Percentiles rank a stretch among this genome's conserved stretches.
Conservation (phyloP, 2,329 filamentous ascomycete genomes). For the Pseudocercospora ulei region DNA sequence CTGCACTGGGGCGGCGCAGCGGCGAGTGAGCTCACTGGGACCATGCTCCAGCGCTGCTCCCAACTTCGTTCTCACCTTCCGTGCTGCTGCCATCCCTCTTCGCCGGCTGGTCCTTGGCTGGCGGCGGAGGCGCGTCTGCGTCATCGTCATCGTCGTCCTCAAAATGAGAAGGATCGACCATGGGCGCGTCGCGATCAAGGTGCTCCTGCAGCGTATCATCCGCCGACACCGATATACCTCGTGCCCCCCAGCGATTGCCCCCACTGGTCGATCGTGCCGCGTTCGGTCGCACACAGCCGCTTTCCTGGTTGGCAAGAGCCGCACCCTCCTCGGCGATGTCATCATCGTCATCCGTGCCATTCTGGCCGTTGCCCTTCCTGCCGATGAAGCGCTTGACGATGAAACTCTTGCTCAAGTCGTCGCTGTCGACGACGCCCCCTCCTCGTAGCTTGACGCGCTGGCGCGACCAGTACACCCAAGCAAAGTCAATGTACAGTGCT, state of each 20-base stretch:
- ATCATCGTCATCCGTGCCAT: constrained; percentile 38
- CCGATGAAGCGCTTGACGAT: constrained; percentile 70
- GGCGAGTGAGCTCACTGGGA: constrained; percentile 9
- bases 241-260: constrained; percentile 48
- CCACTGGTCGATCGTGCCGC: constrained; percentile 21
- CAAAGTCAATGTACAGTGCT: constrained; percentile 82
- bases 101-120: constrained; percentile 24
- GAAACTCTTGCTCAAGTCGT: constrained; percentile 79
- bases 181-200: constrained; percentile 30
- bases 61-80: constrained; percentile 17
- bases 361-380: constrained; percentile 33
- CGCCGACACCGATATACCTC: constrained; percentile 52
- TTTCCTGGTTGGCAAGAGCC: constrained; percentile 38
- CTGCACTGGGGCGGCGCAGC: too few species aligned
- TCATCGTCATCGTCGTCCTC: constrained; percentile 40
- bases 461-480: constrained; percentile 90
- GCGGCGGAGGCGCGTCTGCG: constrained; percentile 32
- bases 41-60: constrained; percentile 25
- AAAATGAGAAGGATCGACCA: constrained; percentile 42
- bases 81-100: constrained; percentile 11
- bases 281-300: constrained; percentile 26
- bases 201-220: constrained; percentile 44
- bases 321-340: constrained; percentile 54
- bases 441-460: constrained; percentile 87
- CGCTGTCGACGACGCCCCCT: constrained; percentile 79